These are phyloP conservation scores for Ormosia emarginata DNA, from an alignment of 306 rosid species.

Conservation along the genomic window DNA sequence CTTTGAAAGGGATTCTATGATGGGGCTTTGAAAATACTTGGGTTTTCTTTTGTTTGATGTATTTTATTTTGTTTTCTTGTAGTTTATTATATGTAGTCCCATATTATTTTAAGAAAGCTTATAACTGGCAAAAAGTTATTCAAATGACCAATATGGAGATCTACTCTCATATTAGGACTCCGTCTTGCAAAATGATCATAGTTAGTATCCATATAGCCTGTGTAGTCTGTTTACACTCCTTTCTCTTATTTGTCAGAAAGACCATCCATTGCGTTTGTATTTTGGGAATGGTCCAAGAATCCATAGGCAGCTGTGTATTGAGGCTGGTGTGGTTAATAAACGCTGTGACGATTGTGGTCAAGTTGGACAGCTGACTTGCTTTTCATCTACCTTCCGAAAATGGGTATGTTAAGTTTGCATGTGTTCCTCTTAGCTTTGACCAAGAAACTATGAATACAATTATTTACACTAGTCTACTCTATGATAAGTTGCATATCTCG, in stretches of 20 bases:
- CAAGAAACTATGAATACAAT: background rate
- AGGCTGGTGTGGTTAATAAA: background rate
- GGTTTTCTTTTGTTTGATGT: background rate
- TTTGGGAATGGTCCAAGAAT: conserved; percentile 10
- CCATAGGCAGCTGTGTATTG: background rate
- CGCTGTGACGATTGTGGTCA: background rate
- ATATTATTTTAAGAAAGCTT: background rate
- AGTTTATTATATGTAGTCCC: background rate
- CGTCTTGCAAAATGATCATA: background rate
- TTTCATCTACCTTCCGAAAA: background rate
- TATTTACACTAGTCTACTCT: background rate
- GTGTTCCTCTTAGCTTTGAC: background rate
- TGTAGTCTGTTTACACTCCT: background rate
- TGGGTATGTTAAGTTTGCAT: conserved; percentile 13
- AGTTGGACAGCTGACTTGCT: conserved; percentile 17
- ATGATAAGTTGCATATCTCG: background rate
- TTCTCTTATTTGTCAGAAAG: background rate
- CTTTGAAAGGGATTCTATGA: background rate
- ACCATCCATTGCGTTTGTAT: conserved; percentile 12
- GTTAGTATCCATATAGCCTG: background rate
- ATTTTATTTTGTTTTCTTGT: background rate
- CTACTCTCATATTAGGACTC: background rate
- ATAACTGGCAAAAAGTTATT: background rate
- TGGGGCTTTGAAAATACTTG: background rate
- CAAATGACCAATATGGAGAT: background rate